Conservation (phyloP, 306 rosid species). For the Neltuma alba region DNA sequence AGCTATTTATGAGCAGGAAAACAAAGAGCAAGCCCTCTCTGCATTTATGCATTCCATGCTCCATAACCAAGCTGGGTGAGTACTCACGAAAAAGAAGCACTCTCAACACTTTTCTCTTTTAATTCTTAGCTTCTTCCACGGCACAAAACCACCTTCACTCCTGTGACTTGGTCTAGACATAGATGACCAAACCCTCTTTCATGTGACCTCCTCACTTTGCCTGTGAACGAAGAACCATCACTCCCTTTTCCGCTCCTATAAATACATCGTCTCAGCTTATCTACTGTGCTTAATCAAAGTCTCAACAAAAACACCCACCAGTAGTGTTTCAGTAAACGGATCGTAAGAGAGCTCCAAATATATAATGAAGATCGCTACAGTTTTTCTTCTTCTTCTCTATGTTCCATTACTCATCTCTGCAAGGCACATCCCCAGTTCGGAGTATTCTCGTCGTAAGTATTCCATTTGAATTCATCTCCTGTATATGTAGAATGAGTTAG, state of each 20-base stretch:
- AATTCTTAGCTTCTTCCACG: constrained; percentile 40
- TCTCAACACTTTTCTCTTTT: constrained; percentile 40
- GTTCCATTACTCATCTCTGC: constrained; percentile 48
- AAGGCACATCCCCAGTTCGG: constrained; percentile 50
- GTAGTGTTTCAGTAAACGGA: not conserved
- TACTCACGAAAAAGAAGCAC: constrained; percentile 67
- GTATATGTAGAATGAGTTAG: not conserved
- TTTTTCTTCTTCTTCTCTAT: constrained; percentile 37
- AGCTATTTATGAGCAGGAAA: constrained; percentile 38
- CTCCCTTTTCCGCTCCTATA: constrained; percentile 4
- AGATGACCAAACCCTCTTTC: constrained; percentile 43
- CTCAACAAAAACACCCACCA: not conserved
- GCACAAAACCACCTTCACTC: constrained; percentile 38
- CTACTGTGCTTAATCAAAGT: not conserved
- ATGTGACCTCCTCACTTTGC: constrained; percentile 62
- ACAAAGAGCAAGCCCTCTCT: not conserved
- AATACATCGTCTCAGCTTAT: constrained; percentile 5
- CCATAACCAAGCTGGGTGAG: not conserved
- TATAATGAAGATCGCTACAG: constrained; percentile 42
- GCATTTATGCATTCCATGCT: constrained; percentile 48
- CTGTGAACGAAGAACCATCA: constrained; percentile 48
- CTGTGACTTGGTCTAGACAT: constrained; percentile 42
- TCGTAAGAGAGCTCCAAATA: too few relatives aligned
- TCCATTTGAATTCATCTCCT: not conserved
- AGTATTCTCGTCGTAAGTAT: constrained; percentile 49